These are phyloP conservation scores for Nepenthes gracilis DNA, from an alignment of 148 eudicot genomes.

Conservation along the genomic window DNA sequence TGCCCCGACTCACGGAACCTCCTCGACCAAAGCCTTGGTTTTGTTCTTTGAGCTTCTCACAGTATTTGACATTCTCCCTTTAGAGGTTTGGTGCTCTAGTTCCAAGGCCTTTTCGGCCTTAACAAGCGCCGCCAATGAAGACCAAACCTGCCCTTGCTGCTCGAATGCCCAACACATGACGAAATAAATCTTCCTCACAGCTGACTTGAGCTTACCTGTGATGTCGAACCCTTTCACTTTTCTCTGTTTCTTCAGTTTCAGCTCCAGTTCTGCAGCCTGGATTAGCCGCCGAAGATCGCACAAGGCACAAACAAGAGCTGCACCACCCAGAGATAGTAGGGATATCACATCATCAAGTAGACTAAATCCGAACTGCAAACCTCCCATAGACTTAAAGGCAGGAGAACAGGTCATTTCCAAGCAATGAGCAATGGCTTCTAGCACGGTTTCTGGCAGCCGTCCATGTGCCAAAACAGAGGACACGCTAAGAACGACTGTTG, in stretches of 20 bases:
- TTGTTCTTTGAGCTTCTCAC: too few species aligned
- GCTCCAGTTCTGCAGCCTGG: slow-evolving; percentile 39
- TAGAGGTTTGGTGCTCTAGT: slow-evolving; percentile 30
- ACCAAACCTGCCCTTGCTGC: slow-evolving; percentile 65
- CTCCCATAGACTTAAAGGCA: slow-evolving; percentile 63
- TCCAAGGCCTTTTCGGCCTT: slow-evolving; percentile 48
- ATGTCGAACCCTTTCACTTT: slow-evolving; percentile 30
- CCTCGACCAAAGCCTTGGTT: too few species aligned
- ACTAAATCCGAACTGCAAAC: slow-evolving; percentile 51
- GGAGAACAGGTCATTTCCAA: slow-evolving; percentile 86
- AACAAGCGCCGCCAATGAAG: slow-evolving; percentile 43
- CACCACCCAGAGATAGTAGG: slow-evolving; percentile 44
- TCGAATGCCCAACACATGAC: slow-evolving; percentile 86
- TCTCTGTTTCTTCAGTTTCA: slow-evolving; percentile 38
- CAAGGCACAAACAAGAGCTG: slow-evolving; percentile 53
- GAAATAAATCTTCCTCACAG: slow-evolving; percentile 59
- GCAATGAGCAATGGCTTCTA: slow-evolving; percentile 53
- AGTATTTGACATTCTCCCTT: neutral
- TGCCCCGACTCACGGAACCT: too few species aligned
- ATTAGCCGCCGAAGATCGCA: slow-evolving; percentile 53
- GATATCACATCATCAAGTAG: slow-evolving; percentile 52
- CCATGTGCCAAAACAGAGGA: slow-evolving; percentile 66
- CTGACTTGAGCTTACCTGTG: slow-evolving; percentile 53
- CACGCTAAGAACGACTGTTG: slow-evolving; percentile 36
- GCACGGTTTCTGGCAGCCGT: slow-evolving; percentile 49